Conservation (phyloP, 768 basidiomycete genomes). For the Scleroderma bovista region DNA sequence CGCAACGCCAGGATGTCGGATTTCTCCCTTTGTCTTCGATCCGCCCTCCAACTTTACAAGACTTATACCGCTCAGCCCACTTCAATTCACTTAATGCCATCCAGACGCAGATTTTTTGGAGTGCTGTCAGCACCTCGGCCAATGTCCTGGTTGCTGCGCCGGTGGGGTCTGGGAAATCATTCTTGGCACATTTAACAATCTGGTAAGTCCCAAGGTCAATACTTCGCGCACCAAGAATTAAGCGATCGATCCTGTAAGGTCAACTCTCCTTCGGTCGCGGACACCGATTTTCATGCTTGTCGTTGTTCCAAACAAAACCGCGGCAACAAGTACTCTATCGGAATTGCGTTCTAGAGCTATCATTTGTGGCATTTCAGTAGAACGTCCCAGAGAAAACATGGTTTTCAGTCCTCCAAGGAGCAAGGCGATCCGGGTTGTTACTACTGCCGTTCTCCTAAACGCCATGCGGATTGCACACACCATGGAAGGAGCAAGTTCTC, state of each 20-base stretch:
- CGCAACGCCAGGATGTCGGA: conserved; percentile 65
- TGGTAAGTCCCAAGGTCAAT: conserved; percentile 49
- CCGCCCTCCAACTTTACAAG: conserved; percentile 38
- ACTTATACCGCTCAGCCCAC: conserved; percentile 36
- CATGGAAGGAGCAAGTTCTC: conserved; percentile 24
- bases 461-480: conserved; percentile 29
- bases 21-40: conserved; percentile 59
- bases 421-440: conserved; percentile 50
- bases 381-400: conserved; percentile 22
- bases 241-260: conserved; percentile 37
- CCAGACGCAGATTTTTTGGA: conserved; percentile 90
- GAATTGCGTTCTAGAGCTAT: conserved; percentile 42
- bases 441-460: conserved; percentile 46
- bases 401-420: conserved; percentile 34
- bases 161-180: conserved; percentile 74
- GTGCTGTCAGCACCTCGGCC: conserved; percentile 55
- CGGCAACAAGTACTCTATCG: conserved; percentile 50
- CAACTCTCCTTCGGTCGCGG: conserved; percentile 39
- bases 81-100: conserved; percentile 70
- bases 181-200: conserved; percentile 59
- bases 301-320: conserved; percentile 53
- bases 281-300: conserved; percentile 54
- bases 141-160: conserved; percentile 79
- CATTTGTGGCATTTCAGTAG: conserved; percentile 35
- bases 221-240: background rate